Percentiles rank a stretch among this genome's conserved stretches.
Evolutionary conservation across 495 filamentous ascomycete species (phyloP).

Genomic region (Tuber aestivum): DNA sequence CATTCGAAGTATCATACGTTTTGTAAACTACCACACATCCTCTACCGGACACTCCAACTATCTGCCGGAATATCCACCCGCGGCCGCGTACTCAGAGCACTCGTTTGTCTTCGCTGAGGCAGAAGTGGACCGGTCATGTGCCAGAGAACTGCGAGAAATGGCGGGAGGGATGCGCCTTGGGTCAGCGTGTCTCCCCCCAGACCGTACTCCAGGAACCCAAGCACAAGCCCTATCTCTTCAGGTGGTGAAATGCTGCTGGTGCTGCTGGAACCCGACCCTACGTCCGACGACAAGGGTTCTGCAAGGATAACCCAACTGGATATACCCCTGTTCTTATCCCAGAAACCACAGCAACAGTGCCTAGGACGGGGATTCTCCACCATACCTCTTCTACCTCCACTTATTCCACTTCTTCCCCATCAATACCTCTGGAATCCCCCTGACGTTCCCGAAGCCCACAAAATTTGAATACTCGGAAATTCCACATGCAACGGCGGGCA

Average conservation of each 20-base stretch:
- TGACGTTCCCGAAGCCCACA: slow-evolving; percentile 46
- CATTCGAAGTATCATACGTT: slow-evolving; percentile 58
- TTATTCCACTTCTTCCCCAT: background rate
- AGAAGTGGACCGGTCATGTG: background rate
- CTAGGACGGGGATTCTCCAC: background rate
- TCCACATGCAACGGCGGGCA: slow-evolving; percentile 45
- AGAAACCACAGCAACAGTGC: background rate
- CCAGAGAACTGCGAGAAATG: background rate
- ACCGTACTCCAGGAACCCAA: background rate
- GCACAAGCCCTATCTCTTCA: slow-evolving; percentile 13
- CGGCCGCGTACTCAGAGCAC: background rate
- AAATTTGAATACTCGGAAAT: slow-evolving; percentile 24
- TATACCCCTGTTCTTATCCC: background rate
- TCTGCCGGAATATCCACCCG: slow-evolving; percentile 39
- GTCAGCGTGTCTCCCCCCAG: background rate
- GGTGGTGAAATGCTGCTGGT: slow-evolving; percentile 17
- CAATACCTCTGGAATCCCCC: slow-evolving; percentile 42
- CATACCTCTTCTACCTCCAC: background rate
- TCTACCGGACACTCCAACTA: slow-evolving; percentile 63
- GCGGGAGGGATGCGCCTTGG: background rate
- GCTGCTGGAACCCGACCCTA: slow-evolving; percentile 1
- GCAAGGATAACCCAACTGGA: background rate
- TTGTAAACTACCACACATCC: slow-evolving; percentile 85
- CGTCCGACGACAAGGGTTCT: slow-evolving; percentile 19
- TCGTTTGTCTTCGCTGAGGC: background rate